Evolutionary conservation across 106 monocot species (phyloP).

Genomic region (Amphibolis antarctica): DNA sequence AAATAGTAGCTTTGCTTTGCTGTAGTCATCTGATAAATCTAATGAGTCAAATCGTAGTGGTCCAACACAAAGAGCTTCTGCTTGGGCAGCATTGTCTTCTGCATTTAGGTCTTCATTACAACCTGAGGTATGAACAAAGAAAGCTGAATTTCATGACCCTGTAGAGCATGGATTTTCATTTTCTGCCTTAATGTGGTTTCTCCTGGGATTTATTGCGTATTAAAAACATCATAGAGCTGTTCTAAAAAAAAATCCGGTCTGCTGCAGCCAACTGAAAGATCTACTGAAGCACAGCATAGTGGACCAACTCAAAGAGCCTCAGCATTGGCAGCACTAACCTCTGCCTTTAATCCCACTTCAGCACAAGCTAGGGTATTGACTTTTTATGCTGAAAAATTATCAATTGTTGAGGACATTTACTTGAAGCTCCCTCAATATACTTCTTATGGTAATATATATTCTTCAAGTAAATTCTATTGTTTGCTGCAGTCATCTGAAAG

Average conservation of each 20-base stretch:
- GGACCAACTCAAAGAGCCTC: slow-evolving; percentile 39
- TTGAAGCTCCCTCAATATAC: neutral
- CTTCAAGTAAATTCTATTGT: neutral
- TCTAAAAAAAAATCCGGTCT: no score
- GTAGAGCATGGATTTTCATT: no score
- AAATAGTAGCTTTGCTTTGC: neutral
- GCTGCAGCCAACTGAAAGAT: slow-evolving; percentile 31
- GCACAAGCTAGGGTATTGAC: neutral
- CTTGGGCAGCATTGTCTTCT: slow-evolving; percentile 51
- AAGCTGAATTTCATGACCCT: no score
- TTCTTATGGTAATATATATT: neutral
- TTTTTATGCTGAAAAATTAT: neutral
- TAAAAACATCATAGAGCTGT: no score
- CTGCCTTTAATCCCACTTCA: slow-evolving; percentile 48
- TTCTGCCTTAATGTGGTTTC: no score
- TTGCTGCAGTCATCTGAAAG: slow-evolving; percentile 31
- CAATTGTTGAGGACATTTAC: neutral
- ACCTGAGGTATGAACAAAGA: neutral
- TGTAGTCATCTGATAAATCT: slow-evolving; percentile 35
- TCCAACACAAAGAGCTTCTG: slow-evolving; percentile 44
- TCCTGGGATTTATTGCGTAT: no score
- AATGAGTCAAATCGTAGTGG: slow-evolving; percentile 18
- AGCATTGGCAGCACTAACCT: slow-evolving; percentile 56
- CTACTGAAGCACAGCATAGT: slow-evolving; percentile 21
- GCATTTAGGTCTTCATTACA: slow-evolving; percentile 44